Conservation (phyloP, 2,329 filamentous ascomycete genomes). For the Aspergillus glaucus region DNA sequence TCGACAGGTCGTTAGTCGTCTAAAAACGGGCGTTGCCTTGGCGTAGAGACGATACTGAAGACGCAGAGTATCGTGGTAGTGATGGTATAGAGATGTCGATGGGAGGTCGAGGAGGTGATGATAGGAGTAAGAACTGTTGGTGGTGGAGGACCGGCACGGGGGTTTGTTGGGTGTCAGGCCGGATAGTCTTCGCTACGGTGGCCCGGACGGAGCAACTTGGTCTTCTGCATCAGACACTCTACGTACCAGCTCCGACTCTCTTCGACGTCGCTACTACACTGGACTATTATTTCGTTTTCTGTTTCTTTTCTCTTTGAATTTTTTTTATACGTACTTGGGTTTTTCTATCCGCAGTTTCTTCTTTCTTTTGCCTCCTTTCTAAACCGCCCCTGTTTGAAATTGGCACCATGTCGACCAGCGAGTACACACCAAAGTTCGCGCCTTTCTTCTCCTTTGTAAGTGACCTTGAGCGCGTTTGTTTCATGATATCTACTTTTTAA, state of each 20-base stretch:
- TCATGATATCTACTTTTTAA: background rate
- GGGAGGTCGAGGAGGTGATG: too few species aligned
- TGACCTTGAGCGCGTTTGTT: constrained; percentile 12
- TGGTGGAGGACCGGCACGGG: constrained; percentile 16
- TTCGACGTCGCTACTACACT: background rate
- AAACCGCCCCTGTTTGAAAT: background rate
- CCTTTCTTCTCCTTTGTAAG: constrained; percentile 63
- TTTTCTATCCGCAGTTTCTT: background rate
- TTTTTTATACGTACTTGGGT: background rate
- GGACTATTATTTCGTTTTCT: background rate
- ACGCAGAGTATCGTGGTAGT: too few species aligned
- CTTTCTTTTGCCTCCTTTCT: background rate
- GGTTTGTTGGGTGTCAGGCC: constrained; percentile 22
- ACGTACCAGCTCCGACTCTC: background rate
- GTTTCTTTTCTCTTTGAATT: background rate
- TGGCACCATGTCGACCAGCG: constrained; percentile 40
- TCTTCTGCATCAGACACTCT: constrained; percentile 1
- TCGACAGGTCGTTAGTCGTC: too few species aligned
- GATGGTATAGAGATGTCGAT: too few species aligned
- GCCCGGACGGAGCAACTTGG: constrained; percentile 11
- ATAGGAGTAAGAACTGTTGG: constrained; percentile 2
- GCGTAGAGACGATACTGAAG: too few species aligned
- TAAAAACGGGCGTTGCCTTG: too few species aligned
- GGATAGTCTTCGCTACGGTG: constrained; percentile 19
- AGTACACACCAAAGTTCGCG: constrained; percentile 57